Evolutionary conservation across 768 basidiomycete species (phyloP).

Genomic region (Amanita phalloides): DNA sequence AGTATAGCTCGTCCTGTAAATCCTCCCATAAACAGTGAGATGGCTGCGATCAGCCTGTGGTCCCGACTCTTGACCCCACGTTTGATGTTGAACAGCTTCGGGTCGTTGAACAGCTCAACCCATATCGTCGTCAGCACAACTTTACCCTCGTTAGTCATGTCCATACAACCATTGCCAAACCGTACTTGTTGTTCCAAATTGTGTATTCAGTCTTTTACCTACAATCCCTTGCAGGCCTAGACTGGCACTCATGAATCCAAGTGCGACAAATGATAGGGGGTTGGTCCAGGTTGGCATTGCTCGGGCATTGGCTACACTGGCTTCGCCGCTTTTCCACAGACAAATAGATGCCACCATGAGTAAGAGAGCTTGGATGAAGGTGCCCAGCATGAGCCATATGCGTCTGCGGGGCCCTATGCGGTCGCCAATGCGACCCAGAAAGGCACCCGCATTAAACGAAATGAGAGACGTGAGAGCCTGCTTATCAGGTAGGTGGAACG

Average conservation of each 20-base stretch:
- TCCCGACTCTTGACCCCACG: slow-evolving; percentile 32
- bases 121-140: slow-evolving; percentile 59
- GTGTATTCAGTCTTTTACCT: slow-evolving; percentile 70
- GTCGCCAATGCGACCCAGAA: slow-evolving; percentile 78
- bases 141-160: not conserved
- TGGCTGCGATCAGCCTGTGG: slow-evolving; percentile 39
- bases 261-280: slow-evolving; percentile 49
- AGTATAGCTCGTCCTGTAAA: slow-evolving; percentile 37
- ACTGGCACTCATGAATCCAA: slow-evolving; percentile 75
- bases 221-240: slow-evolving; percentile 83
- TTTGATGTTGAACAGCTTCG: slow-evolving; percentile 36
- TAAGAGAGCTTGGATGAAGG: slow-evolving; percentile 64
- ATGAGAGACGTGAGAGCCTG: slow-evolving; percentile 77
- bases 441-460: slow-evolving; percentile 70
- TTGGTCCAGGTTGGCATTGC: slow-evolving; percentile 66
- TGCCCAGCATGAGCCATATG: slow-evolving; percentile 62
- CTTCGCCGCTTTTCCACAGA: slow-evolving; percentile 60
- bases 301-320: slow-evolving; percentile 39
- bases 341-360: slow-evolving; percentile 64
- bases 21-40: slow-evolving; percentile 43
- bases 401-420: slow-evolving; percentile 63
- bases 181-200: slow-evolving; percentile 70
- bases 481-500: slow-evolving; percentile 74
- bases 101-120: slow-evolving; percentile 60
- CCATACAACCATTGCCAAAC: slow-evolving; percentile 4